Percentiles rank a stretch among this genome's conserved stretches.
phyloP scores from a whole-genome alignment of 305 asterid genomes.

The Plantago coronopus region DNA sequence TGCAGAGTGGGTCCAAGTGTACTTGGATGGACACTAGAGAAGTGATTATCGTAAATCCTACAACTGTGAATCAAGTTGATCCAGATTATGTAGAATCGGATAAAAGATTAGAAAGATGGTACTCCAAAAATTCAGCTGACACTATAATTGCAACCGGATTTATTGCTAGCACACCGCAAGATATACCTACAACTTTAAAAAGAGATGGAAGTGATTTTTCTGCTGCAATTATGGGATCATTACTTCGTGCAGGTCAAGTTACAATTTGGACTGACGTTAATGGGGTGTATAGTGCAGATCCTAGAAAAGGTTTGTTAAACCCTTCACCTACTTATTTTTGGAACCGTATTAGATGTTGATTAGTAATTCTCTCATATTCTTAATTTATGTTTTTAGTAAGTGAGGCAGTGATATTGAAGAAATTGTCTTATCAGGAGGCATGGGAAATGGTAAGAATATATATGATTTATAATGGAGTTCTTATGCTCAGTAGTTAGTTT shows the following conservation, averaged over 20 bases:
- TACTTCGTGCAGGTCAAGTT: constrained; percentile 81
- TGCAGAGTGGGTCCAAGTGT: constrained; percentile 71
- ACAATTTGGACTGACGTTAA: constrained; percentile 98
- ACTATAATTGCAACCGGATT: constrained; percentile 91
- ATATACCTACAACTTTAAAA: constrained; percentile 93
- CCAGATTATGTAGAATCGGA: constrained; percentile 82
- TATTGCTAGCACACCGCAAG: constrained; percentile 83
- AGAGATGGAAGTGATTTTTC: constrained; percentile 99
- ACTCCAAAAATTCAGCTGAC: constrained; percentile 55
- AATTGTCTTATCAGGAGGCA: constrained; percentile 95
- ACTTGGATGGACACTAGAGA: constrained; percentile 95
- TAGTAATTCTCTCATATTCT: constrained; percentile 8
- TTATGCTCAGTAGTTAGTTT: neutral
- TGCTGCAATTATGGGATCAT: constrained; percentile 96
- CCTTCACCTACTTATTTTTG: neutral
- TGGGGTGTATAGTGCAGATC: constrained; percentile 98
- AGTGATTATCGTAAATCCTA: constrained; percentile 83
- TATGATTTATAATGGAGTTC: neutral
- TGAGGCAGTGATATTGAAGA: constrained; percentile 92
- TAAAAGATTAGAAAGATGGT: constrained; percentile 79
- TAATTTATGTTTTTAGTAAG: constrained; percentile 53
- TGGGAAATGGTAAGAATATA: constrained; percentile 83
- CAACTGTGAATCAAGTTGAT: constrained; percentile 81
- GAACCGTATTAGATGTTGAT: constrained; percentile 8
- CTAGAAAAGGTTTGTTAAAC: constrained; percentile 67